Conservation (phyloP, 2,329 filamentous ascomycete genomes). For the Onygenales sp. region DNA sequence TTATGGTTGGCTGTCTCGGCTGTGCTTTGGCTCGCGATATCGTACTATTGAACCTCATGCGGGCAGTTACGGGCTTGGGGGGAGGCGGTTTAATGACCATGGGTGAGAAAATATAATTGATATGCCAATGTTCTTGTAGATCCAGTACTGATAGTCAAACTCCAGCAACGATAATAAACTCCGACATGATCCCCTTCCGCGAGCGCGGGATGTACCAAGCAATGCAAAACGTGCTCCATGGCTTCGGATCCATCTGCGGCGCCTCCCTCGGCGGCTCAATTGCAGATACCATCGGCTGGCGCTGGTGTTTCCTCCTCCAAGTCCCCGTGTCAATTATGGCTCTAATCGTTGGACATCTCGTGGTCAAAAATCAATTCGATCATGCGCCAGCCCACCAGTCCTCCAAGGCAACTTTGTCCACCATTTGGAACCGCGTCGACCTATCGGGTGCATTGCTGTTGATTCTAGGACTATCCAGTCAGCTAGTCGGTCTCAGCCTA, state of each 20-base stretch:
- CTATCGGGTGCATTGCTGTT: slow-evolving; percentile 48
- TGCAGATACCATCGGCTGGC: slow-evolving; percentile 36
- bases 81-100: slow-evolving; percentile 63
- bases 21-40: slow-evolving; percentile 60
- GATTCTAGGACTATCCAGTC: slow-evolving; percentile 48
- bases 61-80: slow-evolving; percentile 62
- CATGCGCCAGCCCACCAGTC: background rate
- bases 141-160: background rate
- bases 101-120: slow-evolving; percentile 24
- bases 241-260: slow-evolving; percentile 52
- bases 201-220: slow-evolving; percentile 64
- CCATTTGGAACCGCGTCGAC: slow-evolving; percentile 48
- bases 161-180: slow-evolving; percentile 55
- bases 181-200: slow-evolving; percentile 65
- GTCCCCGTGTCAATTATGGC: slow-evolving; percentile 51
- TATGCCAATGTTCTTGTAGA: too few relatives aligned
- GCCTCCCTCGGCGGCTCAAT: slow-evolving; percentile 37
- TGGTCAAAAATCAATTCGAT: slow-evolving; percentile 37
- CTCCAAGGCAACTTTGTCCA: slow-evolving; percentile 22
- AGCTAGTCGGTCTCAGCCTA: slow-evolving; percentile 38
- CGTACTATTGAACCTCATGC: slow-evolving; percentile 58
- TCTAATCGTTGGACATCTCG: slow-evolving; percentile 43
- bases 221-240: slow-evolving; percentile 50
- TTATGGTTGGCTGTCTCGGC: slow-evolving; percentile 56
- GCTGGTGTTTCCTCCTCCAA: slow-evolving; percentile 50